Evolutionary conservation across 202 grass and related monocot genomes (phyloP).

Genomic region (Hordeum pubiflorum): DNA sequence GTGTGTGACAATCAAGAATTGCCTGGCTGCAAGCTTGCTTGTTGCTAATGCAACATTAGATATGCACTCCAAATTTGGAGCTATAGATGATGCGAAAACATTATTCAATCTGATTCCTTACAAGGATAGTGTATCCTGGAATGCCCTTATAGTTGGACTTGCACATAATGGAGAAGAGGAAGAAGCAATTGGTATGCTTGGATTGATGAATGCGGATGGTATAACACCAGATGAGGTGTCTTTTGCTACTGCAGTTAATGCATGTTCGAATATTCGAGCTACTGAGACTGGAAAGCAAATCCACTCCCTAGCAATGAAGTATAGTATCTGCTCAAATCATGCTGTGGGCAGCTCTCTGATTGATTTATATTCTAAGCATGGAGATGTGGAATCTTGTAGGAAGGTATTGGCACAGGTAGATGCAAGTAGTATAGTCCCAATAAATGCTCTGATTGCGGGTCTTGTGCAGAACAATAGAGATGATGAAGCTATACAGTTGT

Average conservation of each 20-base stretch:
- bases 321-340: slow-evolving; percentile 37
- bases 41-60: slow-evolving; percentile 60
- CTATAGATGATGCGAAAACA: slow-evolving; percentile 27
- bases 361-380: slow-evolving; percentile 55
- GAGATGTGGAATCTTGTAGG: slow-evolving; percentile 45
- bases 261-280: slow-evolving; percentile 46
- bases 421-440: slow-evolving; percentile 44
- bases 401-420: slow-evolving; percentile 47
- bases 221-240: slow-evolving; percentile 49
- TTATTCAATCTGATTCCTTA: slow-evolving; percentile 43
- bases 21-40: slow-evolving; percentile 41
- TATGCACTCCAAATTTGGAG: slow-evolving; percentile 72
- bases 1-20: slow-evolving; percentile 42
- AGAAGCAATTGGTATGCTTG: slow-evolving; percentile 40
- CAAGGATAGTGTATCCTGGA: slow-evolving; percentile 64
- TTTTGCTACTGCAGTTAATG: slow-evolving; percentile 51
- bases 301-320: slow-evolving; percentile 44
- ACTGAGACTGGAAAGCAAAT: slow-evolving; percentile 62
- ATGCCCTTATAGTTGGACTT: slow-evolving; percentile 66
- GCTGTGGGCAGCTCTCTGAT: slow-evolving; percentile 51
- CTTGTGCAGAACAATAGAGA: slow-evolving; percentile 52
- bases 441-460: slow-evolving; percentile 53
- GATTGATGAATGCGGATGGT: slow-evolving; percentile 34
- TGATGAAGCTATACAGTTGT: slow-evolving; percentile 46
- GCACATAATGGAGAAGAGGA: slow-evolving; percentile 42